Evolutionary conservation across 2,329 filamentous ascomycete species (phyloP).

Genomic region (Lecanosticta acicola): DNA sequence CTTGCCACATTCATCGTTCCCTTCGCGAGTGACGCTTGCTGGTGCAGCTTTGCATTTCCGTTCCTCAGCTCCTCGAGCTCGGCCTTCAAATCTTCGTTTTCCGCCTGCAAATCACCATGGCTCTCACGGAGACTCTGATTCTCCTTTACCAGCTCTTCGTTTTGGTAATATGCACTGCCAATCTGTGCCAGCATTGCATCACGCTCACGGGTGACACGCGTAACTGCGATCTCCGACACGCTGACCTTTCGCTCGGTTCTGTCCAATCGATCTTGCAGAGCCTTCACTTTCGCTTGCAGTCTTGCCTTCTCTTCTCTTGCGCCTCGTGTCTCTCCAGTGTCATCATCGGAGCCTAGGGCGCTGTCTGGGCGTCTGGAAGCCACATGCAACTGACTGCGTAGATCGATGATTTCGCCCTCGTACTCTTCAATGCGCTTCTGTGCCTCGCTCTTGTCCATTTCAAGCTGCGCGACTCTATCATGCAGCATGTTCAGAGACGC

Average conservation of each 20-base stretch:
- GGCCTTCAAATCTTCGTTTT: slow-evolving; percentile 64
- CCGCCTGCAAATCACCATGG: slow-evolving; percentile 62
- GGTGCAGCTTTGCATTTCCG: slow-evolving; percentile 38
- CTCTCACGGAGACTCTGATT: slow-evolving; percentile 51
- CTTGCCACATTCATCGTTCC: neutral
- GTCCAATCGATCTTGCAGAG: slow-evolving; percentile 57
- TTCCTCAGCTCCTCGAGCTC: slow-evolving; percentile 36
- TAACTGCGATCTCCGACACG: slow-evolving; percentile 58
- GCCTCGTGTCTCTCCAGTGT: slow-evolving; percentile 35
- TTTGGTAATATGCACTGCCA: slow-evolving; percentile 54
- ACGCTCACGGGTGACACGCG: slow-evolving; percentile 58
- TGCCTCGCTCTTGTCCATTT: slow-evolving; percentile 50
- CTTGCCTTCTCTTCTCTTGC: slow-evolving; percentile 51
- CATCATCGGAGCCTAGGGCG: slow-evolving; percentile 44
- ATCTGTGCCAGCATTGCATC: slow-evolving; percentile 60
- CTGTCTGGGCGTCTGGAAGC: slow-evolving; percentile 44
- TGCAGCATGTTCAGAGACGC: slow-evolving; percentile 55
- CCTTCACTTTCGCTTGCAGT: slow-evolving; percentile 55
- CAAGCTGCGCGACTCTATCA: slow-evolving; percentile 53
- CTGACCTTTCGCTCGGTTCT: slow-evolving; percentile 58
- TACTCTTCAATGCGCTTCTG: slow-evolving; percentile 50
- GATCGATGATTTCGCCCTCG: slow-evolving; percentile 55
- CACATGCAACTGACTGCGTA: slow-evolving; percentile 45
- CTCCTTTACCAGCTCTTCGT: slow-evolving; percentile 46
- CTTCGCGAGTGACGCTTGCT: slow-evolving; percentile 33